These are phyloP conservation scores for Salix brachista DNA, from an alignment of 345 rosid species.

Conservation along the genomic window DNA sequence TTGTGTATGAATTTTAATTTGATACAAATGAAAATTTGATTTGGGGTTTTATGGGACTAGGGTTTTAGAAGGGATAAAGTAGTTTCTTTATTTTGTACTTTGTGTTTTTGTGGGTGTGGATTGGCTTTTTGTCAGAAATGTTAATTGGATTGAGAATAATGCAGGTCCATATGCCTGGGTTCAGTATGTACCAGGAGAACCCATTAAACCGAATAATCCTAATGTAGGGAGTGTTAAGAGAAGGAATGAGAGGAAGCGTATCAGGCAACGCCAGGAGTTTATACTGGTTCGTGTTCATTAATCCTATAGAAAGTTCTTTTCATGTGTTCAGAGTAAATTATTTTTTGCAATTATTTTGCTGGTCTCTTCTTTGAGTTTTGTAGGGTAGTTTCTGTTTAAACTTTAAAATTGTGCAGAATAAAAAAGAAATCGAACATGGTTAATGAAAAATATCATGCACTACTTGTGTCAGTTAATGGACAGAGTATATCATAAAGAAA, in stretches of 20 bases:
- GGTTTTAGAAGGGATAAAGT: not conserved
- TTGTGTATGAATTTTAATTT: not conserved
- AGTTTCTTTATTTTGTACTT: not conserved
- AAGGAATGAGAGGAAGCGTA: conserved; percentile 81
- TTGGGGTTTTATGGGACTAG: conserved; percentile 10
- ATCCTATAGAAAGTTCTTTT: not conserved
- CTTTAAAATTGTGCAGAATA: too few relatives aligned
- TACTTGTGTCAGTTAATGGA: too few relatives aligned
- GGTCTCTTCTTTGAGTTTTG: not conserved
- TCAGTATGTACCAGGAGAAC: conserved; percentile 65
- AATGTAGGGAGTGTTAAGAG: conserved; percentile 74
- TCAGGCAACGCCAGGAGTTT: conserved; percentile 56
- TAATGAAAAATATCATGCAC: too few relatives aligned
- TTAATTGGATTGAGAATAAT: conserved; percentile 9
- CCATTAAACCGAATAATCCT: conserved; percentile 69
- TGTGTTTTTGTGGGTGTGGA: not conserved
- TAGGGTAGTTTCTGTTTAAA: not conserved
- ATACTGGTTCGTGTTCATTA: conserved; percentile 42
- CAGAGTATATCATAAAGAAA: too few relatives aligned
- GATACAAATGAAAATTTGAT: not conserved
- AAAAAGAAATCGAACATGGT: too few relatives aligned
- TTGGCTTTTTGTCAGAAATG: too few relatives aligned
- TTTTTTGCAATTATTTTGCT: not conserved
- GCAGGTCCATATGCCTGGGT: conserved; percentile 88
- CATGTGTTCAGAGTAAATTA: not conserved